Conservation (phyloP, 306 rosid species). For the Lablab purpureus region DNA sequence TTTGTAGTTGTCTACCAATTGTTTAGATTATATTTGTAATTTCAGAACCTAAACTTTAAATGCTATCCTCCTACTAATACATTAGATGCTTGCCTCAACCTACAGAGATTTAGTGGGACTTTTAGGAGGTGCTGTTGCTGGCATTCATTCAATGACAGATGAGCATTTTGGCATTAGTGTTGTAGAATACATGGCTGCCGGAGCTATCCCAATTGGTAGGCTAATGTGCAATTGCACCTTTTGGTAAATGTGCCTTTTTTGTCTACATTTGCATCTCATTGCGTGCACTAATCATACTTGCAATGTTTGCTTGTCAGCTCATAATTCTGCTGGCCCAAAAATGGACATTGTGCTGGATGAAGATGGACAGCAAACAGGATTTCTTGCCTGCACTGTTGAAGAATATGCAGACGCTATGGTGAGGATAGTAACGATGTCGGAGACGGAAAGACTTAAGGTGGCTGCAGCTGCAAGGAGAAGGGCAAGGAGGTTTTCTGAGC, state of each 20-base stretch:
- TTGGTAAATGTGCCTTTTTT: background rate
- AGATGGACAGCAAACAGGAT: constrained; percentile 83
- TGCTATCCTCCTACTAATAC: constrained; percentile 35
- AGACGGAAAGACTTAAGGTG: constrained; percentile 69
- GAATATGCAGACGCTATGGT: constrained; percentile 90
- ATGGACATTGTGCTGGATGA: constrained; percentile 93
- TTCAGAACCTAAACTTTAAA: constrained; percentile 23
- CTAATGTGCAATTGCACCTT: constrained; percentile 20
- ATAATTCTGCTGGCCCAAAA: constrained; percentile 96
- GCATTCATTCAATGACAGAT: constrained; percentile 97
- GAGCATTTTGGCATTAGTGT: constrained; percentile 97
- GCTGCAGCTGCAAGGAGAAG: constrained; percentile 89
- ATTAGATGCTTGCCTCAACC: constrained; percentile 34
- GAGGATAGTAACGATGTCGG: constrained; percentile 66
- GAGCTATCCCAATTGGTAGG: constrained; percentile 94
- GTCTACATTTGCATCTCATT: background rate
- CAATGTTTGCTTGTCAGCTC: constrained; percentile 64
- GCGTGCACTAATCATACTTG: constrained; percentile 31
- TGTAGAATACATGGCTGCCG: constrained; percentile 98
- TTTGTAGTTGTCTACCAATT: background rate
- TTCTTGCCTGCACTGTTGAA: constrained; percentile 72
- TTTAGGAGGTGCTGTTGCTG: constrained; percentile 78
- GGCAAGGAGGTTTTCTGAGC: constrained; percentile 86
- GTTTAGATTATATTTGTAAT: background rate
- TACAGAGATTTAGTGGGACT: constrained; percentile 83